Percentiles rank a stretch among this genome's conserved stretches.
Conservation (phyloP, 208 protist genomes). For the Porcisia deanei region DNA sequence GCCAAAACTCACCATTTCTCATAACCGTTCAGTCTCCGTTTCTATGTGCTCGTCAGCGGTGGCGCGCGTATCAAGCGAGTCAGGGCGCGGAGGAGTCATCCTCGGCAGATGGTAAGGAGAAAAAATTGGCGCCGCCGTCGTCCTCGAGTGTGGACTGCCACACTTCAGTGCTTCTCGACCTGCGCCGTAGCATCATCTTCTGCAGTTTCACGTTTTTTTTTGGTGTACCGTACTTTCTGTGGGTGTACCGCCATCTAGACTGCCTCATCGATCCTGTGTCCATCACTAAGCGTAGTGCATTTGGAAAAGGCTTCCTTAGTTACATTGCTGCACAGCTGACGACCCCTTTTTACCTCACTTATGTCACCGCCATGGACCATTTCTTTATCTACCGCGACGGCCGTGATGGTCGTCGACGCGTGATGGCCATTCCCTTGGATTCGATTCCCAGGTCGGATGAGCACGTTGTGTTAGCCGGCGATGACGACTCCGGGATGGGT, state of each 20-base stretch:
- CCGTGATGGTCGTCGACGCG: slow-evolving; percentile 52
- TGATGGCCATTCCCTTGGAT: slow-evolving; percentile 39
- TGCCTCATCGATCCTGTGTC: slow-evolving; percentile 33
- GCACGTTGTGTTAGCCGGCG: slow-evolving; percentile 21
- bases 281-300: slow-evolving; percentile 54
- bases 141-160: slow-evolving; percentile 7
- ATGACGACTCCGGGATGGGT: slow-evolving; percentile 17
- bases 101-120: not conserved
- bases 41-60: slow-evolving; percentile 20
- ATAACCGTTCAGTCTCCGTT: slow-evolving; percentile 45
- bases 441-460: not conserved
- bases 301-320: slow-evolving; percentile 75
- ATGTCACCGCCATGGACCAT: slow-evolving; percentile 72
- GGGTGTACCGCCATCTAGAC: slow-evolving; percentile 58
- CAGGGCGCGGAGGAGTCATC: not conserved
- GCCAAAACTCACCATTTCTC: slow-evolving; percentile 41
- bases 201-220: slow-evolving; percentile 75
- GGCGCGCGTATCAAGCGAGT: slow-evolving; percentile 3
- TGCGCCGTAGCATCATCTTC: slow-evolving; percentile 81
- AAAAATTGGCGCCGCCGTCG: not conserved
- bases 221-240: slow-evolving; percentile 66
- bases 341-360: slow-evolving; percentile 66
- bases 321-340: slow-evolving; percentile 58
- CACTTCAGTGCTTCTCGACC: slow-evolving; percentile 53
- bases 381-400: slow-evolving; percentile 80